A percentile compares a stretch with the other conserved stretches of the same genome.
phyloP scores from a whole-genome alignment of 495 filamentous ascomycete species.

The Glonium stellatum region DNA sequence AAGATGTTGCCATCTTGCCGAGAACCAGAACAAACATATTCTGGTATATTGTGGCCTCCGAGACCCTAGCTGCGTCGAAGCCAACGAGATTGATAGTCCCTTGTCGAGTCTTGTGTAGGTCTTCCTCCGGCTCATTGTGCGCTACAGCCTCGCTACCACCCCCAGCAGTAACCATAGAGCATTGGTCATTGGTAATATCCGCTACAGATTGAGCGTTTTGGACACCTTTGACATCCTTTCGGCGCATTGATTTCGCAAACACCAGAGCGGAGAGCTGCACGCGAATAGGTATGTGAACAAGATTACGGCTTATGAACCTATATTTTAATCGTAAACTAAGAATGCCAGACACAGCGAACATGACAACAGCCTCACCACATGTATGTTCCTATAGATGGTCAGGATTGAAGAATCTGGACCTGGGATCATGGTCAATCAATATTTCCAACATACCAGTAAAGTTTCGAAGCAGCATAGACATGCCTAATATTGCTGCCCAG shows the following conservation, averaged over 20 bases:
- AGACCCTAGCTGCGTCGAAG: conserved; percentile 67
- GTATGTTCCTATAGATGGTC: not conserved
- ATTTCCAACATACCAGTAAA: not conserved
- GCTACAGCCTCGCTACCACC: conserved; percentile 18
- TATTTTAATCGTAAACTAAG: not conserved
- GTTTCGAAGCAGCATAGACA: not conserved
- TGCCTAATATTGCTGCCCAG: not conserved
- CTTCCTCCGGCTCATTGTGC: conserved; percentile 15
- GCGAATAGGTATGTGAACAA: not conserved
- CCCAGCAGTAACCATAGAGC: not conserved
- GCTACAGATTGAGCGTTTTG: conserved; percentile 28
- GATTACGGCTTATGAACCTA: not conserved
- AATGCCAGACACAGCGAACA: too few relatives aligned
- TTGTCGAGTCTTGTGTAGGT: conserved; percentile 58
- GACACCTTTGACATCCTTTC: conserved; percentile 66
- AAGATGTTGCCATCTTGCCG: conserved; percentile 57
- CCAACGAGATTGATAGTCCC: conserved; percentile 73
- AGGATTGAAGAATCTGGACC: too few relatives aligned
- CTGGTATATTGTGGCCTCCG: conserved; percentile 61
- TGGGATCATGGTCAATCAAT: too few relatives aligned
- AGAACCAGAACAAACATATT: conserved; percentile 57
- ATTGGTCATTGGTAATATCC: conserved; percentile 29
- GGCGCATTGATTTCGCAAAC: conserved; percentile 70
- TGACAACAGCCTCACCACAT: not conserved
- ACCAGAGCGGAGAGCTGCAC: conserved; percentile 50